Percentiles rank a stretch among this genome's conserved stretches.
phyloP scores from a whole-genome alignment of 495 filamentous ascomycete species.

The Penicillium lividum region DNA sequence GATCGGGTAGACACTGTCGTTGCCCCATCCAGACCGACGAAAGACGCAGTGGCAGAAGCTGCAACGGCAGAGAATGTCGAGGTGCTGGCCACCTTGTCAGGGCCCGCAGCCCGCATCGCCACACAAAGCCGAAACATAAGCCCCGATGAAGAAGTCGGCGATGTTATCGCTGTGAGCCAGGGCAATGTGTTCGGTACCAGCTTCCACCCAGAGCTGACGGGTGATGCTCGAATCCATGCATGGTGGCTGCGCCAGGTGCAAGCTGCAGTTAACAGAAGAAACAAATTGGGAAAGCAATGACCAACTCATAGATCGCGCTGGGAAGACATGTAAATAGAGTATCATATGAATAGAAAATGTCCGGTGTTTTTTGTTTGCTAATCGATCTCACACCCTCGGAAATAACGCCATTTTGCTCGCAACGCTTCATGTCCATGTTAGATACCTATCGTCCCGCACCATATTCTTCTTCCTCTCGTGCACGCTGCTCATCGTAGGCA shows the following conservation, averaged over 20 bases:
- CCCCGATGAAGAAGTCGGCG: conserved; percentile 57
- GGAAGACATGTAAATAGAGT: conserved; percentile 32
- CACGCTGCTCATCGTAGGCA: conserved; percentile 63
- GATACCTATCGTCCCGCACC: conserved; percentile 47
- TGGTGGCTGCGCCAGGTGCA: conserved; percentile 89
- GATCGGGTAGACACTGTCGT: conserved; percentile 61
- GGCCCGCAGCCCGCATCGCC: conserved; percentile 42
- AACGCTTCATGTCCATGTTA: conserved; percentile 15
- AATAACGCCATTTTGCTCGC: conserved; percentile 41
- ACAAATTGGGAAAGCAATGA: conserved; percentile 27
- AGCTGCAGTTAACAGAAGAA: conserved; percentile 33
- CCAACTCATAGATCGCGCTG: conserved; percentile 13
- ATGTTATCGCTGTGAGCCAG: conserved; percentile 89
- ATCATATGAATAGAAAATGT: conserved; percentile 30
- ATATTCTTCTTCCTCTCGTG: conserved; percentile 58
- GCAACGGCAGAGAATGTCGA: conserved; percentile 49
- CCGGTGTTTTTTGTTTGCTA: conserved; percentile 21
- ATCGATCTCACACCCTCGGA: conserved; percentile 18
- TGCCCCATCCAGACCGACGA: conserved; percentile 60
- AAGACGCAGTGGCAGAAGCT: conserved; percentile 41
- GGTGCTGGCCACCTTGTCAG: conserved; percentile 52
- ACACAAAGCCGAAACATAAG: conserved; percentile 39
- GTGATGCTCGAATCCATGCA: conserved; percentile 82
- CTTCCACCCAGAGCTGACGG: conserved; percentile 94
- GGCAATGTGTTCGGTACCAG: conserved; percentile 95